These are phyloP conservation scores for Juncus inflexus DNA, from an alignment of 176 grass and related monocot genomes.

Conservation along the genomic window DNA sequence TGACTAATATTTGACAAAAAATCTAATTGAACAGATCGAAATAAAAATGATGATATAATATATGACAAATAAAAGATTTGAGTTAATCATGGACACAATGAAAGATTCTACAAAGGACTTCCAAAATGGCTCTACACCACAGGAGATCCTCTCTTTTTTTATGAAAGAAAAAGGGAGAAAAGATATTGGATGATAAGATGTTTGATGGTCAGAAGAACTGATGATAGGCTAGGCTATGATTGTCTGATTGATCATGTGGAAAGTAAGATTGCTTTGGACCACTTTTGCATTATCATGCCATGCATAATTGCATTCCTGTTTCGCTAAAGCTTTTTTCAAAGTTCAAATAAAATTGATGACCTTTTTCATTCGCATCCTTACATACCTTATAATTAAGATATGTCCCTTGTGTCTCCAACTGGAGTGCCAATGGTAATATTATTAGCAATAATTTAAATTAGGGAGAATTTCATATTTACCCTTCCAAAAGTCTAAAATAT, in stretches of 20 bases:
- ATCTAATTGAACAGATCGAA: no score
- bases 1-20: no score
- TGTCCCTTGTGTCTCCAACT: not conserved
- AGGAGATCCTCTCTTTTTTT: no score
- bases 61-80: no score
- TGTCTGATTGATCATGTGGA: constrained; percentile 16
- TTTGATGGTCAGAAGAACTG: constrained; percentile 24
- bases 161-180: not conserved
- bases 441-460: no score
- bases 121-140: no score
- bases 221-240: constrained; percentile 18
- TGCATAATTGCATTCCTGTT: constrained; percentile 4
- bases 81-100: no score
- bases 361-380: not conserved
- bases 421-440: no score
- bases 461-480: no score
- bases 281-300: not conserved
- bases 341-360: not conserved
- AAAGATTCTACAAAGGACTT: no score
- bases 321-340: not conserved
- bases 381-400: not conserved
- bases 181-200: constrained; percentile 23
- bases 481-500: no score
- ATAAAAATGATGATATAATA: no score
- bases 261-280: constrained; percentile 5